Evolutionary conservation across 805 yeast species (phyloP).

Genomic region (Saccharomycopsis sp.): DNA sequence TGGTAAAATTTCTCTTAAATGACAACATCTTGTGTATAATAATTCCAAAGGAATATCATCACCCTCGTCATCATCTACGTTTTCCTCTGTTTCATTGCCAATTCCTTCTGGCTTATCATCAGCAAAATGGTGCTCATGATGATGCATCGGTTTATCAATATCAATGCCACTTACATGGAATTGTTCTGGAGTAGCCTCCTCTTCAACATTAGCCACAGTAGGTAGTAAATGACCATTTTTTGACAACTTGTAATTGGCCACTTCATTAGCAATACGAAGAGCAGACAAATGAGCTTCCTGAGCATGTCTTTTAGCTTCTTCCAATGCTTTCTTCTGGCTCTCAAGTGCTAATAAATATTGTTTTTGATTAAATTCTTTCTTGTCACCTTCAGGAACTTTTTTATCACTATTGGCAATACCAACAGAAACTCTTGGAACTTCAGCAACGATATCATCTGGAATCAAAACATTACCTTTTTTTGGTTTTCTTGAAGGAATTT

Average conservation of each 20-base stretch:
- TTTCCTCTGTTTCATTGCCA: slow-evolving; percentile 15
- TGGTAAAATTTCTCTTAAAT: slow-evolving; percentile 81
- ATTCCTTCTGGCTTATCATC: slow-evolving; percentile 22
- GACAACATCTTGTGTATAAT: slow-evolving; percentile 87
- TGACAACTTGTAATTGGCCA: slow-evolving; percentile 31
- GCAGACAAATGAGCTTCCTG: slow-evolving; percentile 70
- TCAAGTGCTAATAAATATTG: slow-evolving; percentile 50
- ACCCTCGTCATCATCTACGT: slow-evolving; percentile 16
- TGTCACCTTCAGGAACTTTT: slow-evolving; percentile 24
- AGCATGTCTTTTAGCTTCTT: slow-evolving; percentile 63
- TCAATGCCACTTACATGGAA: slow-evolving; percentile 28
- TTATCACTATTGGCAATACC: slow-evolving; percentile 50
- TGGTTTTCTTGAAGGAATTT: slow-evolving; percentile 81
- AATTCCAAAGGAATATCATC: slow-evolving; percentile 38
- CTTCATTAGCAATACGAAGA: slow-evolving; percentile 58
- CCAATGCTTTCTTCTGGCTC: slow-evolving; percentile 39
- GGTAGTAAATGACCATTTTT: slow-evolving; percentile 19
- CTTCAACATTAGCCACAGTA: slow-evolving; percentile 16
- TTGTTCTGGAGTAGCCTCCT: slow-evolving; percentile 4
- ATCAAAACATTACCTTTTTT: slow-evolving; percentile 64
- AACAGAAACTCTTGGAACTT: slow-evolving; percentile 51
- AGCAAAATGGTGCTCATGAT: slow-evolving; percentile 46
- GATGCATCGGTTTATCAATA: slow-evolving; percentile 65
- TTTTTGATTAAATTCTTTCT: slow-evolving; percentile 29
- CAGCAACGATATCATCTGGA: slow-evolving; percentile 53